Percentiles rank a stretch among this genome's conserved stretches.
Conservation (phyloP, 176 grass and related monocot genomes). For the barley (Hordeum vulgare) region DNA sequence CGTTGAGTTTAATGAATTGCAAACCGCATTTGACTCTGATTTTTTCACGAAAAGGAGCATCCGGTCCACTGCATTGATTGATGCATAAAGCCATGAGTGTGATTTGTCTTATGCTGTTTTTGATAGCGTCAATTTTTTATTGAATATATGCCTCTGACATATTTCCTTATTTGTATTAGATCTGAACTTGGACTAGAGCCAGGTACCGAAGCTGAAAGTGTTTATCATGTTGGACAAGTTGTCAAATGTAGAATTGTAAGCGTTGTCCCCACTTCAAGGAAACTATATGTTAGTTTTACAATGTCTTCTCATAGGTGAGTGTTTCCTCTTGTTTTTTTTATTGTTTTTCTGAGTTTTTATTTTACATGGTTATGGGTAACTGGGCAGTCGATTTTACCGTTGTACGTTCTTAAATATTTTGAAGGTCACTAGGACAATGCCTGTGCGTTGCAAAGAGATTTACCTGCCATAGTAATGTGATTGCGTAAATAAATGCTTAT, state of each 20-base stretch:
- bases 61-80: background rate
- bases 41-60: background rate
- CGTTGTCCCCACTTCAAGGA: conserved; percentile 59
- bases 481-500: no score
- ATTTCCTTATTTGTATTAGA: conserved; percentile 33
- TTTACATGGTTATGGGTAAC: background rate
- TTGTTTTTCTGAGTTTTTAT: background rate
- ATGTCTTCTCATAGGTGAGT: conserved; percentile 68
- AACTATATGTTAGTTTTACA: conserved; percentile 75
- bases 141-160: conserved; percentile 10
- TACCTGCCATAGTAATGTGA: no score
- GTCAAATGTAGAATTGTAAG: conserved; percentile 91
- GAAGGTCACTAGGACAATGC: background rate
- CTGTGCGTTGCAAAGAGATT: no score
- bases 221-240: conserved; percentile 88
- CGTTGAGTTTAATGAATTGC: background rate
- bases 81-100: background rate
- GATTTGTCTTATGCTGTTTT: background rate
- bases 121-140: background rate
- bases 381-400: background rate
- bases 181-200: conserved; percentile 84
- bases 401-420: background rate
- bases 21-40: background rate
- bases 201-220: conserved; percentile 68
- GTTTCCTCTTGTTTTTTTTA: background rate